Conservation (phyloP, 179 eudicot species). For the Sideroxylon spinosum region DNA sequence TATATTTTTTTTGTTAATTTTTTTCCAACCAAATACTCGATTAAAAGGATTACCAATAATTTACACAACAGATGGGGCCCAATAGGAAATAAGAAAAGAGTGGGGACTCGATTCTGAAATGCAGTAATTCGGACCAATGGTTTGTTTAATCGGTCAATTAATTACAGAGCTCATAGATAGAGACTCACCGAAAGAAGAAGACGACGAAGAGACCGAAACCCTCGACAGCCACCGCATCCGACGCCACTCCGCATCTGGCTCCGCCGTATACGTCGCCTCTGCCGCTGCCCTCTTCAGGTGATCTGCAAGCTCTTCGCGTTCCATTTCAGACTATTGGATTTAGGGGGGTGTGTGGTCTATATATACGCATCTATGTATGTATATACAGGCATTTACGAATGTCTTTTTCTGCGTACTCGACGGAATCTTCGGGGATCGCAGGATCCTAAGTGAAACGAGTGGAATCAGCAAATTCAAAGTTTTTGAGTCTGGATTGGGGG, state of each 20-base stretch:
- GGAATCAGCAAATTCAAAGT: neutral
- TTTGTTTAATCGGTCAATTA: neutral
- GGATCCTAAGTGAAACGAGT: constrained; percentile 5
- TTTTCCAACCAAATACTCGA: too few relatives aligned
- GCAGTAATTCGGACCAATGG: neutral
- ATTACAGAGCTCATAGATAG: neutral
- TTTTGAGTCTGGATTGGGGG: neutral
- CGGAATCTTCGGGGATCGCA: neutral
- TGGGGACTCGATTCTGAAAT: neutral
- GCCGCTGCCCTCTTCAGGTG: neutral
- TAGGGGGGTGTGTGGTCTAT: neutral
- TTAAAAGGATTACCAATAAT: neutral
- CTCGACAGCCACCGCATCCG: neutral
- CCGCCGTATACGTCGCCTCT: neutral
- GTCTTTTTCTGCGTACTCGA: neutral
- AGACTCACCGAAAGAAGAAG: neutral
- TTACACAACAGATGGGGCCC: neutral
- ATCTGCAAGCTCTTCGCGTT: neutral
- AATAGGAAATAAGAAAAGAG: neutral
- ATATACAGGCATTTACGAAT: neutral
- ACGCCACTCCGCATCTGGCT: neutral
- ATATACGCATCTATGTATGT: neutral
- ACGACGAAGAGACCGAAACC: neutral
- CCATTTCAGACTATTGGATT: too few relatives aligned
- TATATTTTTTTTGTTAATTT: too few relatives aligned